Conservation (phyloP, 2,329 filamentous ascomycete species). For the Monosporascus sp. region DNA sequence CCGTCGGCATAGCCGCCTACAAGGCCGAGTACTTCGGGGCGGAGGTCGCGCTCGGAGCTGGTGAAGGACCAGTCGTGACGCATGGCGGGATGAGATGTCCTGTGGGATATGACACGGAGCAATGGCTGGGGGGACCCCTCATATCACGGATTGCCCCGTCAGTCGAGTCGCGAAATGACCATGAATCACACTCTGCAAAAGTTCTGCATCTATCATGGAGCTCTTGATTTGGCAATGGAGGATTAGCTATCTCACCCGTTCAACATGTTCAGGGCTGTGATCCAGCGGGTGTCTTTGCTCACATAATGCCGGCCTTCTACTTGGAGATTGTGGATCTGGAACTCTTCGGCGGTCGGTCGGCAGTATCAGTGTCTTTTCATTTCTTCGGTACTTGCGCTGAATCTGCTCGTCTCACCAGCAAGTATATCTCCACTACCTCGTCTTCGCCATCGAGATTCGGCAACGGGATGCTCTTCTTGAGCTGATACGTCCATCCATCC, state of each 20-base stretch:
- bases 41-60: conserved; percentile 58
- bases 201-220: conserved; percentile 61
- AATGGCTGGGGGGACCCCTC: conserved; percentile 59
- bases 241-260: background rate
- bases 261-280: no score
- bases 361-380: background rate
- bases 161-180: conserved; percentile 68
- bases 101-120: conserved; percentile 58
- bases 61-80: conserved; percentile 54
- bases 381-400: background rate
- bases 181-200: conserved; percentile 65
- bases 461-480: conserved; percentile 37
- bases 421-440: conserved; percentile 46
- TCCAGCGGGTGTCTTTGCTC: no score
- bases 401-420: conserved; percentile 36
- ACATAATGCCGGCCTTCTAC: no score
- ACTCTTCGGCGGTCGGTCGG: background rate
- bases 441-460: conserved; percentile 39
- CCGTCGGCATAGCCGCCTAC: conserved; percentile 60
- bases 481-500: conserved; percentile 38
- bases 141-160: conserved; percentile 59
- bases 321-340: background rate
- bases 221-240: conserved; percentile 41
- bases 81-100: conserved; percentile 63
- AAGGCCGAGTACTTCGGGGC: conserved; percentile 67